Conservation (phyloP, 805 yeast species). For the Phaffomyces antillensis region DNA sequence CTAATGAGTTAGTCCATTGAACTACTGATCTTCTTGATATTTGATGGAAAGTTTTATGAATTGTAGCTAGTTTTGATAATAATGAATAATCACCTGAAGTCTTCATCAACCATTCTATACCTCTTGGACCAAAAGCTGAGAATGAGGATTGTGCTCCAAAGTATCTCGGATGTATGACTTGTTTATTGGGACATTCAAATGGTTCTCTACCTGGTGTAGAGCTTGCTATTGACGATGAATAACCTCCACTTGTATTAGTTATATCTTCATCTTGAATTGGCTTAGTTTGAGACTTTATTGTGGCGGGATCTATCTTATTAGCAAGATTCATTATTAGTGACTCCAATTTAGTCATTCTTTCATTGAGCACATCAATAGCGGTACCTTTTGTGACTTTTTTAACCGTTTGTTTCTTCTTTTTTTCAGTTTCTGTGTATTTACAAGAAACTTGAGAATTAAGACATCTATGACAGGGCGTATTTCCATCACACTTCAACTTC, state of each 20-base stretch:
- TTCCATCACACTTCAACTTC: conserved; percentile 77
- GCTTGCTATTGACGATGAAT: background rate
- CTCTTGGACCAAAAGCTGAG: conserved; percentile 34
- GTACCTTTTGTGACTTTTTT: background rate
- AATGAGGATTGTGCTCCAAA: conserved; percentile 23
- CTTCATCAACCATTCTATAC: conserved; percentile 33
- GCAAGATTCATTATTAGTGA: conserved; percentile 25
- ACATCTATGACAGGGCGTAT: conserved; percentile 74
- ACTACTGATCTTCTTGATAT: conserved; percentile 17
- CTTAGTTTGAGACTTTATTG: background rate
- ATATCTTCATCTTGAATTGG: background rate
- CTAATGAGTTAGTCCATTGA: conserved; percentile 31
- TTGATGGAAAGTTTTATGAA: conserved; percentile 16
- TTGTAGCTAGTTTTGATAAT: conserved; percentile 16
- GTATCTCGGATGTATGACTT: conserved; percentile 8
- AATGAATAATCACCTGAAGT: conserved; percentile 15
- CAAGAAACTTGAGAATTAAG: conserved; percentile 56
- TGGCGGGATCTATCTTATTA: conserved; percentile 13
- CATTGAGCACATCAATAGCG: conserved; percentile 17
- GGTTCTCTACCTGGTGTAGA: background rate
- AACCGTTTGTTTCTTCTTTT: conserved; percentile 3
- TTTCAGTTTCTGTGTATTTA: conserved; percentile 9
- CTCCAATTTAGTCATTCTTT: conserved; percentile 29
- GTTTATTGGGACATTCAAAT: too few species aligned
- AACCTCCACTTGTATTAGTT: background rate